Base-by-base conservation (phyloP, 2,329 filamentous ascomycete genomes). In the Aspergillus sp. region DNA sequence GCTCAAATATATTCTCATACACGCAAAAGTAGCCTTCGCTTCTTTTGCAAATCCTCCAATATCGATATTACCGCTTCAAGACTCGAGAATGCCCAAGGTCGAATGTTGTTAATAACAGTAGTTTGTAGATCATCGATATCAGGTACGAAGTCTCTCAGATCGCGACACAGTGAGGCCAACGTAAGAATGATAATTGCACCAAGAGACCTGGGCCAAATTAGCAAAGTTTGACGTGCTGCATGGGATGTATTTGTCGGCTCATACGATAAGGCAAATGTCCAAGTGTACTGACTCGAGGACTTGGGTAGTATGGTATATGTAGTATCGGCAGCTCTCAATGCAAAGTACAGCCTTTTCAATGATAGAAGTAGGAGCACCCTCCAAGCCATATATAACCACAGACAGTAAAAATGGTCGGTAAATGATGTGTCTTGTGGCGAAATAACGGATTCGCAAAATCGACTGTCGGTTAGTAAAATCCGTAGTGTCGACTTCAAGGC, bases 221-320 rank as follows among this genome's bases (percentile, higher is more conserved):
- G 43, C 7, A 23, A 23, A 10, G 21, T n/a, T 2, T 21, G 13
- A 43, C 11, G 14, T 25, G 14, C 14, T 21, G 13, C 5, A 9
- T 23, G 11, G 3, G 11, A 29, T 9, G 25, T 10, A 29, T 29
- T 29, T 29, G 6, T 25, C 9, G 14, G 23, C 23, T 31, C 43
- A 25, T 45, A 45, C 43, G 43, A 45, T 19, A 45, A 17, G 16
- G 43, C 11, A 16, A 45, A 45, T 4, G 43, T 45, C 43, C 43
- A 45, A 16, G 43, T 45, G 43, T 45, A 45, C 32, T 45, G 43
- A 25, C 43, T 45, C 20, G 43, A 45, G 11, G 25, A 45, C 43
- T 6, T 45, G 21, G 5, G 43, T 31, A 5, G 43, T 45, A 16
- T 45, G 29, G 16, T 45, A 29, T 4, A 45, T 29, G 32, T 45